Percentiles rank a stretch among this genome's conserved stretches.
Evolutionary conservation across 306 rosid species (phyloP).

Genomic region (Trifolium fragiferum): DNA sequence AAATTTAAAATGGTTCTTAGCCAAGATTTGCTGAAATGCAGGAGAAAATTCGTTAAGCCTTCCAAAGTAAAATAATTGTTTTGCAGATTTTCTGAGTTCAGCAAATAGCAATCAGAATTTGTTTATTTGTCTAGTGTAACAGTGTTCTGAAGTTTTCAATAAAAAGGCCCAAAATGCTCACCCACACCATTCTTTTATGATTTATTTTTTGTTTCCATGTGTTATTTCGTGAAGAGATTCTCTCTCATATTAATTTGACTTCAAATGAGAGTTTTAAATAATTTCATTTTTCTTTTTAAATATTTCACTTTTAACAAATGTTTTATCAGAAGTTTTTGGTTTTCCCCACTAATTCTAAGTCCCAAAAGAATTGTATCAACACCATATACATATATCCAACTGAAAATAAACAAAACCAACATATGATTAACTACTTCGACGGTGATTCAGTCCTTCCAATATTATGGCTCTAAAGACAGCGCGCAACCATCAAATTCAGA

Average conservation of each 20-base stretch:
- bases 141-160: background rate
- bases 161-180: background rate
- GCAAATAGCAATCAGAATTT: background rate
- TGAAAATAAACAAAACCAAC: background rate
- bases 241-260: background rate
- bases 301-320: background rate
- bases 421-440: background rate
- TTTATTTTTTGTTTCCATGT: background rate
- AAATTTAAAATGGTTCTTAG: background rate
- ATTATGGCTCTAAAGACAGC: background rate
- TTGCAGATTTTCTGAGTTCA: constrained; percentile 4
- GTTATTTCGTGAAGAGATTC: too few species aligned
- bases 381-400: background rate
- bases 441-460: background rate
- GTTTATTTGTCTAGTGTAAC: background rate
- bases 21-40: background rate
- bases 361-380: background rate
- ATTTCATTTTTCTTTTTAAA: background rate
- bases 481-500: constrained; percentile 15
- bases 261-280: background rate
- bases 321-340: background rate
- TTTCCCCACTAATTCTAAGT: background rate
- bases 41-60: background rate
- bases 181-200: background rate
- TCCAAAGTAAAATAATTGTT: constrained; percentile 1